Evolutionary conservation across 1,139 yeast genomes (phyloP), one percentile per base, ranked within the genome.

Genomic region (Suhomyces bribrorum): DNA sequence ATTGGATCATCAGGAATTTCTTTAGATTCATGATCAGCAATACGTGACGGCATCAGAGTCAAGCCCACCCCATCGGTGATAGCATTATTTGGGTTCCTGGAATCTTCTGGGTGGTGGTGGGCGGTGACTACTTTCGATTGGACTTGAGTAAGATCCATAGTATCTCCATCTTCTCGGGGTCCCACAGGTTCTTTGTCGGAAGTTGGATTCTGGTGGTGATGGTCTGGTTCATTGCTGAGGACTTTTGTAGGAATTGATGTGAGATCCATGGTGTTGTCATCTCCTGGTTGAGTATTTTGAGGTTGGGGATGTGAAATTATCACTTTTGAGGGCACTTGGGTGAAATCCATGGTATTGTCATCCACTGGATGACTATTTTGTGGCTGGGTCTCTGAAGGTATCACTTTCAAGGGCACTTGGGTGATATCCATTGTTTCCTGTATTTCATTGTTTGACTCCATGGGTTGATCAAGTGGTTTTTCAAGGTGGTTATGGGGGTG

Each of bases 341-440:
- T 20, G 23, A 20, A 20, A 5, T 20, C 23, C 23, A 20, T 20
- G 11, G 23, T 20, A 3, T 20, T 8, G 4, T 20, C 23, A n/a
- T 5, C 11, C 11, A n/a, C n/a, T 42, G 43, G 41, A 37, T 12
- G 49, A 35, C 22, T 34, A 32, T 15, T 36, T 44, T 7, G 37
- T n/a, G 7, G 17, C 16, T 22, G n/a, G n/a, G 15, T 9, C 26
- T 17, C 14, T n/a, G 26, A n/a, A 20, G 8, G 8, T 20, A 20
- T 20, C 11, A 20, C 11, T 8, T 5, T 8, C 8, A n/a, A 20
- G 8, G 23, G 6, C 8, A 20, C 23, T 20, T 20, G 23, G 18
- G 52, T 50, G 27, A 45, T 30, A 4, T 44, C 46, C 42, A 38
- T 36, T 3, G 37, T 37, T 22, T 38, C 36, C 20, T 37, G 40